Conservation (phyloP, 2,329 filamentous ascomycete species). For the Fusarium tanahbumbuense region DNA sequence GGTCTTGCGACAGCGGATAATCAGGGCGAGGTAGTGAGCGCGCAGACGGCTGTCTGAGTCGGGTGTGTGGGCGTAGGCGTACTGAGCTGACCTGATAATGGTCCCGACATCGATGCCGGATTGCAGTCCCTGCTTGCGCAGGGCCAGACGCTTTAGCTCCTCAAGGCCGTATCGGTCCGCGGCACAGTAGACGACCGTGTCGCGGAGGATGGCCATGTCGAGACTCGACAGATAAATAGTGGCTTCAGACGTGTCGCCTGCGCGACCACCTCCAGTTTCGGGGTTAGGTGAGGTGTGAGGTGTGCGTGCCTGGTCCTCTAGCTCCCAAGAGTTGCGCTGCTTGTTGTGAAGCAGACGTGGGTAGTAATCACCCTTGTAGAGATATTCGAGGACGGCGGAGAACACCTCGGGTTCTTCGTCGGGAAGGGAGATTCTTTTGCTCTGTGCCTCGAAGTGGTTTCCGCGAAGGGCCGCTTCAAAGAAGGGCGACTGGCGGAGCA, state of each 20-base stretch:
- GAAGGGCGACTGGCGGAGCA: constrained; percentile 86
- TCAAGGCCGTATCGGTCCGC: constrained; percentile 92
- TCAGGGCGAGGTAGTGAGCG: constrained; percentile 96
- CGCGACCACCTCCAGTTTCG: constrained; percentile 58
- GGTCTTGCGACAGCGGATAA: constrained; percentile 96
- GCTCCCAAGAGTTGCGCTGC: constrained; percentile 86
- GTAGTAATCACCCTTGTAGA: constrained; percentile 97
- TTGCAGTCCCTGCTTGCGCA: constrained; percentile 95
- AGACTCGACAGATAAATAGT: constrained; percentile 78
- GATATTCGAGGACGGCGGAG: constrained; percentile 92
- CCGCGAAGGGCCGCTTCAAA: constrained; percentile 79
- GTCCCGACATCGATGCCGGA: constrained; percentile 91
- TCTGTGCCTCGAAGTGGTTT: constrained; percentile 79
- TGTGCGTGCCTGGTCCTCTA: constrained; percentile 72
- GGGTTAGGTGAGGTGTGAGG: constrained; percentile 65
- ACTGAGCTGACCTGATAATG: constrained; percentile 91
- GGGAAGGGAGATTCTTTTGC: constrained; percentile 79
- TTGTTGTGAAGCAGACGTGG: constrained; percentile 89
- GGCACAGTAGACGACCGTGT: constrained; percentile 94
- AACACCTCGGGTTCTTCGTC: constrained; percentile 91
- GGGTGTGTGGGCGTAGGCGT: constrained; percentile 94
- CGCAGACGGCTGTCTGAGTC: constrained; percentile 92
- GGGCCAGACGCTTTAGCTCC: constrained; percentile 88
- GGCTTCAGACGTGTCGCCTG: constrained; percentile 61
- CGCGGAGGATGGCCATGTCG: constrained; percentile 82